Base-by-base conservation (phyloP, 768 basidiomycete genomes). In the Mycena albidolilacea region DNA sequence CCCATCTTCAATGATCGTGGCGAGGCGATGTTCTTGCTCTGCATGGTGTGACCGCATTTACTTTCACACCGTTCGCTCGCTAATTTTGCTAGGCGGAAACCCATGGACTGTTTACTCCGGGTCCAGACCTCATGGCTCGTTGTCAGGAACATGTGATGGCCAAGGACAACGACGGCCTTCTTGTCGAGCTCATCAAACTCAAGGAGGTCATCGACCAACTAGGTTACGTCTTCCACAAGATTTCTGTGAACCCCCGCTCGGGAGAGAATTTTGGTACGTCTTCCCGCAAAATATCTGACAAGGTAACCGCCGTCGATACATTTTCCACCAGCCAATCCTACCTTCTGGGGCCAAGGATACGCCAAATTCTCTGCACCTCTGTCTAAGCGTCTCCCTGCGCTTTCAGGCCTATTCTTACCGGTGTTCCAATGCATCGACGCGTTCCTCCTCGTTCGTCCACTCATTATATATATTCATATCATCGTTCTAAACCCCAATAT, bases 71-170 rank as follows among this genome's bases (percentile, higher is more conserved):
- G 21, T 21, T 52, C 50, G 50, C 50, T 52, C 7, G 50, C 50
- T 52, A n/a, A 52, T 52, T 52, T 11, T 52, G 19, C 50, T 21
- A 52, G 50, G 50, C 50, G 50, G 50, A 52, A 23, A 52, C 50
- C 50, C 50, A 52, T 52, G 50, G 50, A 52, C 50, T 52, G 50
- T 52, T 52, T n/a, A 52, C 50, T 52, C 50, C 50, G 50, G 50
- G 50, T 52, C 50, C 50, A 8, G 50, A 52, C 50, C 50, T 52
- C 50, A 52, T 52, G 50, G 50, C 50, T 52, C 50, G 50, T 52
- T 52, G 50, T 52, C 50, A 52, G 50, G 50, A 52, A 52, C 50
- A 52, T 52, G 50, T 52, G 50, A 52, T 52, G 50, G 50, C 50
- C 50, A 52, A 52, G 19, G 50, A 52, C 50, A 52, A 52, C 19